A percentile compares a stretch with the other conserved stretches of the same genome.
Conservation (phyloP, 768 basidiomycete species). For the Basidioascus undulatus region DNA sequence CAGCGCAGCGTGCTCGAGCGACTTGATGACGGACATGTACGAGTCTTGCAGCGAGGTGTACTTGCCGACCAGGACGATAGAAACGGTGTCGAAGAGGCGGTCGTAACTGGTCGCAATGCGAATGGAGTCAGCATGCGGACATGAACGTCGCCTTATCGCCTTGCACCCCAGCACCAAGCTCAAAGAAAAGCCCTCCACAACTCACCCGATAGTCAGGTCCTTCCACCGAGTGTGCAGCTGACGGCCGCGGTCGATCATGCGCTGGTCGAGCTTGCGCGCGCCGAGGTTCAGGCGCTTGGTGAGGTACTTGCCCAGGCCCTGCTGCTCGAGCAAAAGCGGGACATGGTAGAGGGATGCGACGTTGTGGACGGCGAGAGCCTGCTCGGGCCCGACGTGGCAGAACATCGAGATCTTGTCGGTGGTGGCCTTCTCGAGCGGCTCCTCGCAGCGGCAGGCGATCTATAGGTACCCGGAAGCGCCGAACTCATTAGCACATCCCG, state of each 20-base stretch:
- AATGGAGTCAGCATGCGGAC: not conserved
- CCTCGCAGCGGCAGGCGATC: conserved; percentile 81
- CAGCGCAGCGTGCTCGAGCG: conserved; percentile 89
- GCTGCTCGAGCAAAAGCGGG: conserved; percentile 67
- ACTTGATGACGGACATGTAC: conserved; percentile 94
- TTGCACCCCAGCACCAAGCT: not conserved
- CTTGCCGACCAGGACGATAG: conserved; percentile 82
- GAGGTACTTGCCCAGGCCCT: conserved; percentile 74
- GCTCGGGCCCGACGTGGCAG: conserved; percentile 70
- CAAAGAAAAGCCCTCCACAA: not conserved
- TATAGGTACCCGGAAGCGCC: conserved; percentile 14
- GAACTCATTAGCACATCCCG: not conserved
- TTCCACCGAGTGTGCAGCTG: conserved; percentile 55
- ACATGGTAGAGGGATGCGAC: conserved; percentile 94
- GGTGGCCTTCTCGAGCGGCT: conserved; percentile 57
- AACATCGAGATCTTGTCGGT: conserved; percentile 98
- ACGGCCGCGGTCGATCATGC: conserved; percentile 35
- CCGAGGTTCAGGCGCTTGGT: conserved; percentile 54
- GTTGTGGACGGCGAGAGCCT: conserved; percentile 84
- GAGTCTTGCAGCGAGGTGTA: conserved; percentile 93
- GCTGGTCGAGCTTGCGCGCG: conserved; percentile 27
- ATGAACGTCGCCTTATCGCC: not conserved
- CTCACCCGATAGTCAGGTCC: conserved; percentile 55
- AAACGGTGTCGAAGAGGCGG: conserved; percentile 65
- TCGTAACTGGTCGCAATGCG: conserved; percentile 43